Conservation (phyloP, 1,284 basidiomycete genomes). For the Fomes fomentarius region DNA sequence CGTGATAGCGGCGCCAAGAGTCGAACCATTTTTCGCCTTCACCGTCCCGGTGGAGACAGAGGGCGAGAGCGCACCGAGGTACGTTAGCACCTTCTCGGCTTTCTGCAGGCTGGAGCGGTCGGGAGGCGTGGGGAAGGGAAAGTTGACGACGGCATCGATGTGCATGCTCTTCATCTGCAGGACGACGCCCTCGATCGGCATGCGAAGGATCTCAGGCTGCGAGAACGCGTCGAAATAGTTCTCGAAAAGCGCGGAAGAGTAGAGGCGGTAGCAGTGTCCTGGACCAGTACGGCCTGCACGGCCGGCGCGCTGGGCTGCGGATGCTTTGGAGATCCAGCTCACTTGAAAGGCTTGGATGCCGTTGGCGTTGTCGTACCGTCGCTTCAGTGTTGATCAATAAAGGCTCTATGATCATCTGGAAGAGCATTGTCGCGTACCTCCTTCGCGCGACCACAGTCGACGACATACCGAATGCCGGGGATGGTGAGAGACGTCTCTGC, state of each 20-base stretch:
- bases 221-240: slow-evolving; percentile 90
- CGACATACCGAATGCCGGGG: slow-evolving; percentile 76
- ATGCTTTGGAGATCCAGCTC: slow-evolving; percentile 78
- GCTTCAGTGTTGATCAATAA: slow-evolving; percentile 30
- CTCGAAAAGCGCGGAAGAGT: slow-evolving; percentile 82
- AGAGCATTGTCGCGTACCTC: slow-evolving; percentile 51
- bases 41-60: slow-evolving; percentile 12
- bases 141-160: slow-evolving; percentile 95
- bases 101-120: slow-evolving; percentile 79
- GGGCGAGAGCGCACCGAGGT: slow-evolving; percentile 82
- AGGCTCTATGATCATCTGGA: not conserved
- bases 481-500: slow-evolving; percentile 83
- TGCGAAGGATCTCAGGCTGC: slow-evolving; percentile 91
- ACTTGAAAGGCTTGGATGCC: slow-evolving; percentile 77
- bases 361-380: slow-evolving; percentile 60
- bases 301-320: slow-evolving; percentile 73
- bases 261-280: slow-evolving; percentile 80
- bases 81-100: slow-evolving; percentile 82
- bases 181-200: slow-evolving; percentile 96
- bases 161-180: slow-evolving; percentile 99
- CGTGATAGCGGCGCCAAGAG: slow-evolving; percentile 73
- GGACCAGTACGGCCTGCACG: slow-evolving; percentile 80
- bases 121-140: slow-evolving; percentile 98
- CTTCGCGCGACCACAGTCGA: slow-evolving; percentile 79
- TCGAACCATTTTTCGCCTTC: slow-evolving; percentile 33